Evolutionary conservation across 306 rosid species (phyloP).

Genomic region (Abrus pulchellus): DNA sequence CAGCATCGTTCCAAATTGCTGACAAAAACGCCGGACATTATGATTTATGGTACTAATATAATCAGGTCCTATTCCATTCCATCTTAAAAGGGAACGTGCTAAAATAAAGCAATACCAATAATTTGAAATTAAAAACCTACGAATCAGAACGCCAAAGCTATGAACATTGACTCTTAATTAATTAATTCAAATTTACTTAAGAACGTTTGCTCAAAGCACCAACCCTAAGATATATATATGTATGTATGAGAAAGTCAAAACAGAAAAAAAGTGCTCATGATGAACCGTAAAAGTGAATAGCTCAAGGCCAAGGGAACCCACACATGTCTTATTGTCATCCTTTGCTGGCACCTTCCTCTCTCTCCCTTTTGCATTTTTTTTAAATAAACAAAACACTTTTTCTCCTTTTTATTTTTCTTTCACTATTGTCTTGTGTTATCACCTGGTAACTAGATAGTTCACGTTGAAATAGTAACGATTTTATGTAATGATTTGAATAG

Average conservation of each 20-base stretch:
- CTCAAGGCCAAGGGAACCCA: conserved; percentile 43
- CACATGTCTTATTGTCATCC: conserved; percentile 46
- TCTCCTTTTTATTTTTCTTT: not conserved
- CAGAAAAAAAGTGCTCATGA: conserved; percentile 20
- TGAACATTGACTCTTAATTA: conserved; percentile 40
- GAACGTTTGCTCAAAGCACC: conserved; percentile 28
- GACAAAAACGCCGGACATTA: conserved; percentile 52
- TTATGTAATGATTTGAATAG: conserved; percentile 30
- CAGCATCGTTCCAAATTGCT: conserved; percentile 25
- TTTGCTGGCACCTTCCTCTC: not conserved
- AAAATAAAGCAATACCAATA: conserved; percentile 39
- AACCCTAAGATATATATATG: not conserved
- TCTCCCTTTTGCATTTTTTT: not conserved
- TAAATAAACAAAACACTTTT: not conserved
- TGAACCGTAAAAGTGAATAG: conserved; percentile 41
- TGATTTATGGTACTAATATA: conserved; percentile 44
- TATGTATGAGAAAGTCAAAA: conserved; percentile 48
- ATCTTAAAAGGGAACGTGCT: conserved; percentile 40
- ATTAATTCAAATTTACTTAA: conserved; percentile 14
- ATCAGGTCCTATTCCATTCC: conserved; percentile 39
- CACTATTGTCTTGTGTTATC: conserved; percentile 39
- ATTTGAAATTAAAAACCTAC: conserved; percentile 19
- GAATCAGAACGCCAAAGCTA: conserved; percentile 38
- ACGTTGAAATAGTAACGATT: conserved; percentile 31
- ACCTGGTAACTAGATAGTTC: conserved; percentile 5